A percentile compares a stretch with the other conserved stretches of the same genome.
Conservation (phyloP, 2,329 filamentous ascomycete genomes). For the Paecilomyces dactylethromorphus region DNA sequence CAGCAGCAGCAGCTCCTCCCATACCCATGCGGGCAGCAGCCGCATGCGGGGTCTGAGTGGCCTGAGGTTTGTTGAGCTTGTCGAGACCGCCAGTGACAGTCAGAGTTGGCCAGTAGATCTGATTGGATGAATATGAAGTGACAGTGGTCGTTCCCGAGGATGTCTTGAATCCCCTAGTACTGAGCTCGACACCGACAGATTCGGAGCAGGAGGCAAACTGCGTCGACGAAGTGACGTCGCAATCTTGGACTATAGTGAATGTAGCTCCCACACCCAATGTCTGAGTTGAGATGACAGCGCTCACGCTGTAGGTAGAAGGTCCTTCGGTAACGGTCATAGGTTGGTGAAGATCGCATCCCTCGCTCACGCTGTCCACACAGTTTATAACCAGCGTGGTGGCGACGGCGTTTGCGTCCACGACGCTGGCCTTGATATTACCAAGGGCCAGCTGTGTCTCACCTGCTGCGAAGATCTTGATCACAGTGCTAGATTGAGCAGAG, state of each 20-base stretch:
- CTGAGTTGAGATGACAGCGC: slow-evolving; percentile 6
- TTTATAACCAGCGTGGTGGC: slow-evolving; percentile 13
- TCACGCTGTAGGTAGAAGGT: slow-evolving; percentile 12
- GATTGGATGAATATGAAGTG: slow-evolving; percentile 1
- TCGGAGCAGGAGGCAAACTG: slow-evolving; percentile 9
- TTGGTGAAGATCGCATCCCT: slow-evolving; percentile 5
- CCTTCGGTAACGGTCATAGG: slow-evolving; percentile 13
- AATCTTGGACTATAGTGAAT: slow-evolving; percentile 7
- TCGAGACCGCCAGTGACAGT: slow-evolving; percentile 12
- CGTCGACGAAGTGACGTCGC: slow-evolving; percentile 11
- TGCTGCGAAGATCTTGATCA: slow-evolving; percentile 9
- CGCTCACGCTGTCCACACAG: slow-evolving; percentile 2
- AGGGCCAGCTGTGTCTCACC: slow-evolving; percentile 3
- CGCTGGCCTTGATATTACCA: slow-evolving; percentile 6
- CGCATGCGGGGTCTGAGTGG: slow-evolving; percentile 4
- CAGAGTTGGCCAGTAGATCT: slow-evolving; percentile 9
- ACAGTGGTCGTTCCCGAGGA: slow-evolving; percentile 2
- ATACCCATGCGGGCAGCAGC: slow-evolving; percentile 6
- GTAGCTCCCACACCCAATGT: slow-evolving; percentile 2
- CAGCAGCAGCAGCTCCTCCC: slow-evolving; percentile 20
- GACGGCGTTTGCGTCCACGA: slow-evolving; percentile 9
- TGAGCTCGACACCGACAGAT: slow-evolving; percentile 1
- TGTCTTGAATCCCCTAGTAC: not conserved
- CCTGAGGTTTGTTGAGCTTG: slow-evolving; percentile 9
- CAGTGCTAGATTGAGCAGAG: slow-evolving; percentile 5